Evolutionary conservation across 192 early-diverging fungal species (phyloP).

Genomic region (Ambispora gerdemannii): DNA sequence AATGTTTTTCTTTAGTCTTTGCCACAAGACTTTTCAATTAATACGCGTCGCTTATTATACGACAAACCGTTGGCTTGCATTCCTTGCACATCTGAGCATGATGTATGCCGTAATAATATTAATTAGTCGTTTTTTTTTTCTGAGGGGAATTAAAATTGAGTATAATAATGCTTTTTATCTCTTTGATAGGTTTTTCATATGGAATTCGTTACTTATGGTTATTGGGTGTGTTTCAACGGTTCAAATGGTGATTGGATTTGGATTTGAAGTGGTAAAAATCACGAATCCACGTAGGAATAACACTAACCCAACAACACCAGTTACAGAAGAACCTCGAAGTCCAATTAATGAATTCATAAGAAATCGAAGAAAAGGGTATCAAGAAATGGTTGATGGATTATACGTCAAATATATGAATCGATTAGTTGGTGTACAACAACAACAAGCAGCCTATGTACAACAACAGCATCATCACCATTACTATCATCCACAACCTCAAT

Average conservation of each 20-base stretch:
- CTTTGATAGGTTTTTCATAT: constrained; percentile 27
- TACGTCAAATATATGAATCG: constrained; percentile 26
- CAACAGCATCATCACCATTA: neutral
- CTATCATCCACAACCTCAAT: neutral
- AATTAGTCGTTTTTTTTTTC: neutral
- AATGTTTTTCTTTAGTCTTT: neutral
- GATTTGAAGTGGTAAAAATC: constrained; percentile 20
- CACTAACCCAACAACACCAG: neutral
- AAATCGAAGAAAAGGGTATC: constrained; percentile 12
- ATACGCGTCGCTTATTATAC: neutral
- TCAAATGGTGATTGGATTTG: constrained; percentile 24
- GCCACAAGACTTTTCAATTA: neutral
- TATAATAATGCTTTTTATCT: neutral
- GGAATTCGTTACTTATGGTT: constrained; percentile 24
- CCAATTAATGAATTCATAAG: constrained; percentile 1
- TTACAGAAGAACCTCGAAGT: neutral
- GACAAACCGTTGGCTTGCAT: constrained; percentile 27
- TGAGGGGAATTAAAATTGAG: neutral
- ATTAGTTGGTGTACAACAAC: constrained; percentile 25
- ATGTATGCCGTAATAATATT: constrained; percentile 8
- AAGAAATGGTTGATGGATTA: constrained; percentile 25
- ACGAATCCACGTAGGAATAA: neutral
- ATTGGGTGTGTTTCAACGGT: constrained; percentile 24
- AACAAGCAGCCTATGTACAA: constrained; percentile 4
- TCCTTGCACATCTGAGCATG: constrained; percentile 15